Evolutionary conservation across 2,329 filamentous ascomycete species (phyloP), one percentile per base, ranked within the genome.

Genomic region (Claviceps cyperi): DNA sequence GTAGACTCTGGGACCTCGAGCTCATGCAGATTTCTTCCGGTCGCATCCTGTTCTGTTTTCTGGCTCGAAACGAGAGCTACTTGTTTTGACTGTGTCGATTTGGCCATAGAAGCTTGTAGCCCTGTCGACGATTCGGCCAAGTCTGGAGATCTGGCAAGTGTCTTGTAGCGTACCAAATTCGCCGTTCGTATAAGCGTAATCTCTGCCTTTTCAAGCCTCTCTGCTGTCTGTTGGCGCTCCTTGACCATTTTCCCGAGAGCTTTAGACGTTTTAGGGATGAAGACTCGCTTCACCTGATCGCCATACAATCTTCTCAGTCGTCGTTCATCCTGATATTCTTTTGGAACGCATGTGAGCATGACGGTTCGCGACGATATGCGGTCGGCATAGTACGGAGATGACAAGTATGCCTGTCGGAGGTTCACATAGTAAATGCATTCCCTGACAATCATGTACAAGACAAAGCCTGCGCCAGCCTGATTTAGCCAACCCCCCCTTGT

Each of bases 341-440:
- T 69, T 2, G 91, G 91, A 1, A 96, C 88, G 2, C 86, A 84
- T 2, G 88, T 84, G 65, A 95, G 89, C 13, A 98, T 79, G 1
- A 97, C 85, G 1, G 90, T 96, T 49, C 88, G 81, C 2, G 90
- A 91, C 2, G 91, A 96, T 44, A 96, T 81, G 51, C 90, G 85
- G 60, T 83, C 84, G 49, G 88, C 78, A 63, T 94, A 94, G 46
- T 86, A 73, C 11, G 89, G 88, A 11, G 88, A 90, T 50, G 94
- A 77, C 40, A 94, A 78, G 68, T 94, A 96, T 0, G 91, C 91
- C 68, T 97, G 91, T 55, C 90, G 85, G 48, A 97, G 69, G 60
- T 94, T 94, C 71, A 96, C 84, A 67, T 87, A 94, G 75, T 83
- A 95, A 58, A 97, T 84, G 62, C 80, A 83, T 66, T 97, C 91